These are phyloP conservation scores for Mitragyna speciosa DNA, from an alignment of 257 asterid genomes.

Conservation along the genomic window DNA sequence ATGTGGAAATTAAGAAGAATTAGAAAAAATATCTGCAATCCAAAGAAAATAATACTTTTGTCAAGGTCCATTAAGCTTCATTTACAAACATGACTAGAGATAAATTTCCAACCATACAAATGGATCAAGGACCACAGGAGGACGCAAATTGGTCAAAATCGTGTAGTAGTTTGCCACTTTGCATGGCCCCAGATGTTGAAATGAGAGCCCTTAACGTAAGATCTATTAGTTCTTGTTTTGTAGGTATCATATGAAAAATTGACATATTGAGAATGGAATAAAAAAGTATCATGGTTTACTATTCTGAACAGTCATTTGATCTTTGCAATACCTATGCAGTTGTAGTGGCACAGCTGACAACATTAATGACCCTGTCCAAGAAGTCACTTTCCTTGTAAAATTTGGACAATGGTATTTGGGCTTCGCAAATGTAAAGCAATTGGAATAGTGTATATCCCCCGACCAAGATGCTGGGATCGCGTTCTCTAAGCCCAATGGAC, in stretches of 20 bases:
- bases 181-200: background rate
- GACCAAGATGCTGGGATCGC: too few relatives aligned
- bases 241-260: background rate
- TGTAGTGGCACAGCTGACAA: background rate
- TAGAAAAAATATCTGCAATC: background rate
- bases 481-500: background rate
- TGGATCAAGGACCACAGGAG: background rate
- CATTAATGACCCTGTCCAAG: background rate
- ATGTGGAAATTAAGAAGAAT: background rate
- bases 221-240: background rate
- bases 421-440: background rate
- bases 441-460: background rate
- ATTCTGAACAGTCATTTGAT: background rate
- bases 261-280: background rate
- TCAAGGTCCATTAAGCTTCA: background rate
- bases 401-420: too few relatives aligned
- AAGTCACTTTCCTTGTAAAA: background rate
- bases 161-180: background rate
- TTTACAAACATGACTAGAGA: background rate
- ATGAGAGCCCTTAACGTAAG: background rate
- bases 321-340: background rate
- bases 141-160: slow-evolving; percentile 9
- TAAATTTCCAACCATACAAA: background rate
- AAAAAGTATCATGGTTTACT: background rate
- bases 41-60: background rate